Base-by-base conservation (phyloP, 331 rosid genomes). In the Rhamnella rubrinervis region DNA sequence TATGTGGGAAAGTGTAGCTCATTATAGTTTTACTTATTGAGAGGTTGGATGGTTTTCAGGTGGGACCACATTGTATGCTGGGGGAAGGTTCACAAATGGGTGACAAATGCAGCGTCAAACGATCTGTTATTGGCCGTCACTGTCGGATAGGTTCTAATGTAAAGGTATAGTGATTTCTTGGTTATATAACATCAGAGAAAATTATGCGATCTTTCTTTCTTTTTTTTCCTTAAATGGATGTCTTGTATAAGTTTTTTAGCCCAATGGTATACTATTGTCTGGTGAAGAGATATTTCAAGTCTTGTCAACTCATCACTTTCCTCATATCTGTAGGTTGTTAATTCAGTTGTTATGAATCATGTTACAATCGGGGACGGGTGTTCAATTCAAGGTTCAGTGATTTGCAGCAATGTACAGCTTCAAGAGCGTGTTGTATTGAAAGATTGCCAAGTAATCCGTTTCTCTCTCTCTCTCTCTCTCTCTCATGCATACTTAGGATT, bases 51-150 rank as follows among this genome's bases (percentile, higher is more conserved):
- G 57, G 55, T 60, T 23, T 85, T 81, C 84, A 95, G 99, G 93
- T 95, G 23, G 99, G 97, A 74, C 97, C 99, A 59, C 96, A 91
- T 71, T 95, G 99, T 82, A 85, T 95, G 97, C 76, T 95, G 16
- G 97, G 97, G 65, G 96, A 91, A 95, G 99, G 96, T 71, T 89
- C 97, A n/a, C 95, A 89, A 65, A 84, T 95, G 99, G 89, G 97
- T 49, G 99, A 91, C 80, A 95, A 95, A 77, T 95, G 99, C 85
- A 95, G 99, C 28, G 97, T 91, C 21, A 95, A 95, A 73, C 84
- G 99, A 55, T 95, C 99, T 71, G 96, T 91, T 76, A 91, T 95
- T 84, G 99, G 99, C 38, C 96, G 93, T 74, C 97, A 95, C 83
- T 95, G 99, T 82, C 86, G 97, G 81, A 95, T 95, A 81, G 99